Evolutionary conservation across 768 basidiomycete genomes (phyloP).

Genomic region (Pleurotus giganteus): DNA sequence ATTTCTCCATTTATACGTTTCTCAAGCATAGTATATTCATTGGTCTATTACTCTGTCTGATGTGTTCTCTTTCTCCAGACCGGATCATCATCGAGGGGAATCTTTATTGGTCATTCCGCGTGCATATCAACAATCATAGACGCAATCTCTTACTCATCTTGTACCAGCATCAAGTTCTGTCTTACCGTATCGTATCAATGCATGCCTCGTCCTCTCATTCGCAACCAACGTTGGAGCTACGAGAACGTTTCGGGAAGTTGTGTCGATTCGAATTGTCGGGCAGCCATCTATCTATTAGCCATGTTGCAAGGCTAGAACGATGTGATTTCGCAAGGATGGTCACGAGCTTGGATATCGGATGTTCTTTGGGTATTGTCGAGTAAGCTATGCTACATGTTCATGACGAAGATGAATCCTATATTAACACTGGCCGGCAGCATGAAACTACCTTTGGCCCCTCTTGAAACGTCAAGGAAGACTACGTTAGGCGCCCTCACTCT

Average conservation of each 20-base stretch:
- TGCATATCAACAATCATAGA: slow-evolving; percentile 9
- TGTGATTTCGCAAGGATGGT: no score
- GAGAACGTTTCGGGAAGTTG: not conserved
- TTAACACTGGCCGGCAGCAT: no score
- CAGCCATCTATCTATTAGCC: no score
- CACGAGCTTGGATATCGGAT: no score
- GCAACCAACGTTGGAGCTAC: not conserved
- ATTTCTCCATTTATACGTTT: not conserved
- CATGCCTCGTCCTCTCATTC: not conserved
- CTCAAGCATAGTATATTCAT: not conserved
- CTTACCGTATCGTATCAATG: slow-evolving; percentile 1
- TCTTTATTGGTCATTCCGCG: slow-evolving; percentile 2
- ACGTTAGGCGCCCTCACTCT: no score
- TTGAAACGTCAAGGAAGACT: no score
- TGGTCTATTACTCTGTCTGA: slow-evolving; percentile 4
- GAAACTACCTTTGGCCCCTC: no score
- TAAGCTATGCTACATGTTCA: slow-evolving; percentile 2
- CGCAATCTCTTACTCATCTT: not conserved
- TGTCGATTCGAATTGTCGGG: not conserved
- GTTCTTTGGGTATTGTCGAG: not conserved
- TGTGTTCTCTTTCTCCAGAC: slow-evolving; percentile 1
- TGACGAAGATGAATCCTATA: not conserved
- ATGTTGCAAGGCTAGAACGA: no score
- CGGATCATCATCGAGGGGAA: slow-evolving; percentile 1
- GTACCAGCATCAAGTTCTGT: slow-evolving; percentile 7